phyloP scores from a whole-genome alignment of 2,329 filamentous ascomycete species.

The Aspergillus ruber region DNA sequence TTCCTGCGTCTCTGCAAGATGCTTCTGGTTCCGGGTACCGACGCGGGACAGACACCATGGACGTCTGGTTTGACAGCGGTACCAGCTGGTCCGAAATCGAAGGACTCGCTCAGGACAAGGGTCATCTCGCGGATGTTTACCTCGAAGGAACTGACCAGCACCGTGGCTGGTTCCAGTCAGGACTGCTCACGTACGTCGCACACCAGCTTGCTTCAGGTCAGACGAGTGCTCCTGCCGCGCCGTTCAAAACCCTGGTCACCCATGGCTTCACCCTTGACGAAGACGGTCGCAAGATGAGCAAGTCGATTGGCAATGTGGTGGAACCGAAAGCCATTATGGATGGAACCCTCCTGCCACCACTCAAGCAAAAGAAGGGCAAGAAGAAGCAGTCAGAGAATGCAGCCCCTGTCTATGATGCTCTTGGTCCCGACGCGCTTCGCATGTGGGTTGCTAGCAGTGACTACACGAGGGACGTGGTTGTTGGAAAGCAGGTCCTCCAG shows the following conservation, averaged over 20 bases:
- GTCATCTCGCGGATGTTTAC: conserved; percentile 67
- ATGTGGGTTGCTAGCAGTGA: conserved; percentile 90
- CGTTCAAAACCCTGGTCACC: conserved; percentile 85
- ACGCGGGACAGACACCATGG: conserved; percentile 92
- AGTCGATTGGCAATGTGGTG: conserved; percentile 86
- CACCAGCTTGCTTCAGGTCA: conserved; percentile 36
- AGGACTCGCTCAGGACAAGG: conserved; percentile 22
- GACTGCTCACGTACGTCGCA: conserved; percentile 78
- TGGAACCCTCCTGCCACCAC: conserved; percentile 66
- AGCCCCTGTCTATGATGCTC: conserved; percentile 53
- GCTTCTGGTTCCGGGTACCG: conserved; percentile 47
- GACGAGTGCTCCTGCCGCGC: conserved; percentile 45
- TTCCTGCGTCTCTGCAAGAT: conserved; percentile 56
- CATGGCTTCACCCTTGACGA: conserved; percentile 92
- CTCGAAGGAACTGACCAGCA: conserved; percentile 95
- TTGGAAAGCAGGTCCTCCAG: conserved; percentile 71
- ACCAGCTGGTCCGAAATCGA: conserved; percentile 71
- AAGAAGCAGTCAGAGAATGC: conserved; percentile 33
- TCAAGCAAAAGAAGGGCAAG: conserved; percentile 57
- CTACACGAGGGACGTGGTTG: conserved; percentile 79
- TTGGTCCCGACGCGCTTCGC: conserved; percentile 81
- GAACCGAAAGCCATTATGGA: conserved; percentile 77
- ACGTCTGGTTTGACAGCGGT: conserved; percentile 98
- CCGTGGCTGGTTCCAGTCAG: conserved; percentile 97
- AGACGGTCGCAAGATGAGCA: conserved; percentile 96